A percentile compares a stretch with the other conserved stretches of the same genome.
These are phyloP conservation scores for Alternaria sp. DNA, from an alignment of 2,329 filamentous ascomycete genomes.

Conservation along the genomic window DNA sequence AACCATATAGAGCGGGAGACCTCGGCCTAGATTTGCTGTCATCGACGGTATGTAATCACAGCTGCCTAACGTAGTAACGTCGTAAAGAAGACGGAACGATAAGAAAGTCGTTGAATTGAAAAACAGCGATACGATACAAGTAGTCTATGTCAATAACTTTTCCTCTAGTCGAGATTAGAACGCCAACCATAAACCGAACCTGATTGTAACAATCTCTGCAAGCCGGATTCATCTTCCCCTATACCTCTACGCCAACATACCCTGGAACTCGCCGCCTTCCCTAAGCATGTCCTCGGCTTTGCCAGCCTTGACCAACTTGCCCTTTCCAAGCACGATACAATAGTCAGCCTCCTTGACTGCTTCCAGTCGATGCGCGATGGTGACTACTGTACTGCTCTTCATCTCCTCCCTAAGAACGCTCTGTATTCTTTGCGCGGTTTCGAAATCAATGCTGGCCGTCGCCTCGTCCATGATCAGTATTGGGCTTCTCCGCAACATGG, in stretches of 20 bases:
- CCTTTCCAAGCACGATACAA: conserved; percentile 61
- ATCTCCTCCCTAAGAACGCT: conserved; percentile 63
- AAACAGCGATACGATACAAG: background rate
- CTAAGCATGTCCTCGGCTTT: conserved; percentile 43
- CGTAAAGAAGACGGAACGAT: background rate
- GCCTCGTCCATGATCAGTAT: conserved; percentile 72
- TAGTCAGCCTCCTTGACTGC: conserved; percentile 66
- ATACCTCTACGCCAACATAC: conserved; percentile 38
- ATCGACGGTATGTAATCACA: background rate
- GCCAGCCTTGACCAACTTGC: conserved; percentile 52
- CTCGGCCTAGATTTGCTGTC: background rate
- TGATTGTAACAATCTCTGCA: background rate
- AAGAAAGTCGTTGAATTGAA: background rate
- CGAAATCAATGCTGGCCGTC: conserved; percentile 68
- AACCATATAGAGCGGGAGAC: background rate
- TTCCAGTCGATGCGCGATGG: conserved; percentile 69
- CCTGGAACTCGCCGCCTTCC: conserved; percentile 42
- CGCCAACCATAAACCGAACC: background rate
- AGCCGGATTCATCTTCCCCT: background rate
- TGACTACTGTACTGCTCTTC: conserved; percentile 66
- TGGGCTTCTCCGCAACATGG: conserved; percentile 65
- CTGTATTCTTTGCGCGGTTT: conserved; percentile 65
- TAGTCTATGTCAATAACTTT: background rate
- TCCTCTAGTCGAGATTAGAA: background rate
- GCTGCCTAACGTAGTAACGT: background rate